Evolutionary conservation across 2,329 filamentous ascomycete genomes (phyloP), one percentile per base, ranked within the genome.

Genomic region (Gliomastix tumulicola): DNA sequence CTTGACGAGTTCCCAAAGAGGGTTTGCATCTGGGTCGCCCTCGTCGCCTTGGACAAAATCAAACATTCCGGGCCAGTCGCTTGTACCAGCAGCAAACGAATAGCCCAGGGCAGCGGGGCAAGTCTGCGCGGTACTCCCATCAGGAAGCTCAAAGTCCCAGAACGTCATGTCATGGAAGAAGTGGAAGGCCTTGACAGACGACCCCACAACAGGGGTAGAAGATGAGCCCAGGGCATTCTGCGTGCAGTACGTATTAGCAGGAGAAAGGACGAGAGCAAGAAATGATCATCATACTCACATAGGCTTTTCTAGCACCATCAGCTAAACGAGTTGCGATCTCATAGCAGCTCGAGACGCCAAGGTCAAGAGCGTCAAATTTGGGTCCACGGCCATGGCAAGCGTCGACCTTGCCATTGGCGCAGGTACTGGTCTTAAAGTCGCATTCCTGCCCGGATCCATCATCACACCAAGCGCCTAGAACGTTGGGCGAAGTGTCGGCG

Each of bases 21-120:
- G 88, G 46, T 82, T 86, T 32, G 56, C 55, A 17, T 73, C 74
- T 28, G 87, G 82, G n/a, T 76, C 68, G 21, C 80, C 81, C 1
- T 79, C 76, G 45, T 85, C 76, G 45, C 88, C 89, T 54, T 97
- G 90, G 2, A 86, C 92, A 55, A 97, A 96, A 59, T 97, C 90
- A 50, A 95, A 94, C 0, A 79, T 80, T 1, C 90, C 90, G 0
- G 90, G 89, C 6, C 90, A 88, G 55, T 97, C 90, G 0, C 87
- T 86, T 0, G 90, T 97, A 10, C 90, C 90, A 2, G 86, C 90
- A 1, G 90, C 90, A 54, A 97, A 97, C 1, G 85, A 89, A 55
- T 92, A 94, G 6, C 90, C 90, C 41, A 97, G 65, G 0, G 88
- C 88, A 1, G 89, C 89, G 4, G 88, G 82, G 49, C 90, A 97